Percentiles rank a stretch among this genome's conserved stretches.
Evolutionary conservation across 2,329 filamentous ascomycete genomes (phyloP).

Genomic region (Aspergillus felis): DNA sequence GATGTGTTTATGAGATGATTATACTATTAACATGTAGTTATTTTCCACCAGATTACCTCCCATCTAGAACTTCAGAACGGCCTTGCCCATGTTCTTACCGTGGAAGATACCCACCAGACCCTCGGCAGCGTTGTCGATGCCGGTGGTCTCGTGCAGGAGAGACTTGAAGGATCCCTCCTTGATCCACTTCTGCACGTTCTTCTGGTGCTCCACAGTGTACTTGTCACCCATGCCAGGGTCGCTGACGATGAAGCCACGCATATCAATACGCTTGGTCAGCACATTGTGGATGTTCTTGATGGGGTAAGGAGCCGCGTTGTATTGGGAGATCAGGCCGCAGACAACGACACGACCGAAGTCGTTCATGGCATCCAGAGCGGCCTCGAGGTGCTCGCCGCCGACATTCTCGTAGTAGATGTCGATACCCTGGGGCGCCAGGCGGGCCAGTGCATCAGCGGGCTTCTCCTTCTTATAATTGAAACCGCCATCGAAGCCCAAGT

Average conservation of each 20-base stretch:
- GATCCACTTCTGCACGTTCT: constrained; percentile 73
- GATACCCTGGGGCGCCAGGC: constrained; percentile 71
- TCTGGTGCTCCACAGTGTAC: constrained; percentile 67
- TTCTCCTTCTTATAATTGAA: constrained; percentile 89
- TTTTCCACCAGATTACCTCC: neutral
- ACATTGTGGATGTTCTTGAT: constrained; percentile 63
- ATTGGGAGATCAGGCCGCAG: constrained; percentile 70
- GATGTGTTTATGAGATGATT: neutral
- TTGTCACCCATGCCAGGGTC: constrained; percentile 63
- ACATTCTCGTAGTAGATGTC: constrained; percentile 85
- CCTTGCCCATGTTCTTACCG: constrained; percentile 84
- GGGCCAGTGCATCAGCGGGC: constrained; percentile 61
- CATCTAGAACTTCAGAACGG: constrained; percentile 65
- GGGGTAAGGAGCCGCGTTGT: constrained; percentile 67
- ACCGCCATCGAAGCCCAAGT: constrained; percentile 66
- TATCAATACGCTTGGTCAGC: constrained; percentile 61
- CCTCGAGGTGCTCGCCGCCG: constrained; percentile 69
- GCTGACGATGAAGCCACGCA: constrained; percentile 73
- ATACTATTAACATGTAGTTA: neutral
- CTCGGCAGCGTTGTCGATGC: constrained; percentile 72
- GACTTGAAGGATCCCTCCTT: constrained; percentile 70
- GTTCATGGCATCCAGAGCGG: constrained; percentile 63
- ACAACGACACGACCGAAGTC: constrained; percentile 61
- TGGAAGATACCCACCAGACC: constrained; percentile 70
- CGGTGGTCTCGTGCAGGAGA: constrained; percentile 64